Conservation (phyloP, 2,329 filamentous ascomycete species). For the Chalara sp. region DNA sequence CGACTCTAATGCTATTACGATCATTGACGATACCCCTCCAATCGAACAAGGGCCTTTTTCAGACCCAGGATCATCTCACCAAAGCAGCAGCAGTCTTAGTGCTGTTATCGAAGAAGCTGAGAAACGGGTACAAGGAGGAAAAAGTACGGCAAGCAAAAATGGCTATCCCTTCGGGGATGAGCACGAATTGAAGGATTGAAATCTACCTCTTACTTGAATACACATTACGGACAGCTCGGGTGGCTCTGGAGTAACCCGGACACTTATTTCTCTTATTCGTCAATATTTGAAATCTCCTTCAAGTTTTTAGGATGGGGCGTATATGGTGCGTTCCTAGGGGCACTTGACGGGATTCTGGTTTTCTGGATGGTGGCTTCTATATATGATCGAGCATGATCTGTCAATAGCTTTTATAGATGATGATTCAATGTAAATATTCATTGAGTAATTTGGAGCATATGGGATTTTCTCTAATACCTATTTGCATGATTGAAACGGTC, state of each 20-base stretch:
- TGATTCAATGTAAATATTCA: too few relatives aligned
- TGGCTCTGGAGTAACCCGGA: background rate
- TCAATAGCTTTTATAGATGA: too few relatives aligned
- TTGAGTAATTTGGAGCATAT: too few relatives aligned
- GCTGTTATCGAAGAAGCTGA: constrained; percentile 49
- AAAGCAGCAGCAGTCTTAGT: constrained; percentile 41
- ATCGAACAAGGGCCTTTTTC: constrained; percentile 53
- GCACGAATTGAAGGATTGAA: constrained; percentile 44
- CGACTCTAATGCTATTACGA: constrained; percentile 40
- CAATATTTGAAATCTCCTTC: background rate
- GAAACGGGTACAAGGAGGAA: constrained; percentile 26
- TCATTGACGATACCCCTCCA: constrained; percentile 42
- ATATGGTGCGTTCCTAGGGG: background rate
- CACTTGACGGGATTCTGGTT: background rate
- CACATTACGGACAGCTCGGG: background rate
- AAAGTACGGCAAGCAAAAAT: constrained; percentile 26
- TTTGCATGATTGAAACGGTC: too few relatives aligned
- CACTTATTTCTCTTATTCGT: background rate
- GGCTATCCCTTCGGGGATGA: constrained; percentile 52
- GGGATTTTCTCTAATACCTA: too few relatives aligned
- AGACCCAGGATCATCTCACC: constrained; percentile 39
- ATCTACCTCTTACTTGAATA: background rate
- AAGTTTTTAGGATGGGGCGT: background rate
- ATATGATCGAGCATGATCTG: background rate
- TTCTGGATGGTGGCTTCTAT: background rate